phyloP scores from a whole-genome alignment of 768 basidiomycete genomes.

The Boletus tylopilopsis region DNA sequence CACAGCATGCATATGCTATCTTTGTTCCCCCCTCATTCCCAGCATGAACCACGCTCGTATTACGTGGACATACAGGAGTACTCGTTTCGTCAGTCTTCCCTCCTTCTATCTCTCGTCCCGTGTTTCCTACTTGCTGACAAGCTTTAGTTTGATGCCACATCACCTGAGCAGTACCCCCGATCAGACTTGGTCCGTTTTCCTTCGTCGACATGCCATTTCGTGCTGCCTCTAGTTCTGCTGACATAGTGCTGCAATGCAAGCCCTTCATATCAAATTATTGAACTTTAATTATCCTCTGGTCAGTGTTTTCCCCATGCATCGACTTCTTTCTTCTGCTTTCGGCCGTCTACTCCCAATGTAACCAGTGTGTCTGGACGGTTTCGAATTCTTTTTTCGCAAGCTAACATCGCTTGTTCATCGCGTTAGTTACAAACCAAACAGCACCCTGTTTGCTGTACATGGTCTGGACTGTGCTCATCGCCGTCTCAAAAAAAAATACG shows the following conservation, averaged over 20 bases:
- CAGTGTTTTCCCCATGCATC: conserved; percentile 6
- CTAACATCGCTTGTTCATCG: not conserved
- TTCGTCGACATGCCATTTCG: conserved; percentile 7
- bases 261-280: conserved; percentile 27
- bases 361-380: conserved; percentile 5
- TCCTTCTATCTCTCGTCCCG: conserved; percentile 11
- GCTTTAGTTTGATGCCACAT: conserved; percentile 17
- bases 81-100: conserved; percentile 11
- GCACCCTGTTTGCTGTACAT: not conserved
- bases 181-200: not conserved
- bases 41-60: conserved; percentile 11
- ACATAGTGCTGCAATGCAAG: not conserved
- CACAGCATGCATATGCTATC: conserved; percentile 24
- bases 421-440: not conserved
- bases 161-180: not conserved
- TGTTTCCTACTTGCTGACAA: conserved; percentile 7
- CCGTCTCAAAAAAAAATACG: conserved; percentile 4
- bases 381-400: conserved; percentile 4
- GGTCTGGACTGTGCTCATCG: conserved; percentile 1
- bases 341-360: not conserved
- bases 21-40: conserved; percentile 19
- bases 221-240: conserved; percentile 8
- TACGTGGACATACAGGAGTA: conserved; percentile 22
- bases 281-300: conserved; percentile 17
- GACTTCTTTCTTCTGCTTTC: conserved; percentile 1